phyloP scores from a whole-genome alignment of 2,329 filamentous ascomycete genomes.

The Colletotrichum cuscutae region DNA sequence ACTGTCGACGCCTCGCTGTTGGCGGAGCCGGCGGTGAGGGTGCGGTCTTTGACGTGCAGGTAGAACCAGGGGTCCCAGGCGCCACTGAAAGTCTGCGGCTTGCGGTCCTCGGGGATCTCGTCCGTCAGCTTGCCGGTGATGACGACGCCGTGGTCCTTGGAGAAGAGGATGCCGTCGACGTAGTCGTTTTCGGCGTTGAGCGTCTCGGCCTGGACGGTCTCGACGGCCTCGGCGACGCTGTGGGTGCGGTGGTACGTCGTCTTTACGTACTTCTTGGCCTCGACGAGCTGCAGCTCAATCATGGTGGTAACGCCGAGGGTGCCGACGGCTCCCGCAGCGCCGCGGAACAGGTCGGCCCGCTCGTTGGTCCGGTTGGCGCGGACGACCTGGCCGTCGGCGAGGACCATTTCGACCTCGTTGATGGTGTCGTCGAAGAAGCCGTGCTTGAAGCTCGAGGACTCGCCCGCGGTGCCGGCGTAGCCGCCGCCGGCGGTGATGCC shows the following conservation, averaged over 20 bases:
- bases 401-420: slow-evolving; percentile 73
- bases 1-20: slow-evolving; percentile 18
- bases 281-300: slow-evolving; percentile 71
- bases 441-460: slow-evolving; percentile 75
- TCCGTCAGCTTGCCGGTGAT: slow-evolving; percentile 72
- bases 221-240: slow-evolving; percentile 58
- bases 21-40: slow-evolving; percentile 39
- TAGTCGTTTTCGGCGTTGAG: slow-evolving; percentile 67
- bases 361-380: slow-evolving; percentile 54
- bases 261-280: slow-evolving; percentile 70
- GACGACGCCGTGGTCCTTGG: slow-evolving; percentile 70
- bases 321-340: slow-evolving; percentile 74
- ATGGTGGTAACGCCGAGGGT: slow-evolving; percentile 75
- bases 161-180: slow-evolving; percentile 78
- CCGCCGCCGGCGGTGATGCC: slow-evolving; percentile 80
- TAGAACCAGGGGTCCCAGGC: slow-evolving; percentile 81
- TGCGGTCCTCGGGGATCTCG: slow-evolving; percentile 53
- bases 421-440: slow-evolving; percentile 78
- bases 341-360: slow-evolving; percentile 69
- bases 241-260: slow-evolving; percentile 68
- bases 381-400: slow-evolving; percentile 73
- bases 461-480: slow-evolving; percentile 76
- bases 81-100: slow-evolving; percentile 65
- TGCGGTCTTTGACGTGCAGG: slow-evolving; percentile 70
- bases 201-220: slow-evolving; percentile 60